These are phyloP conservation scores for Murraya koenigii DNA, from an alignment of 345 rosid genomes.

Conservation along the genomic window DNA sequence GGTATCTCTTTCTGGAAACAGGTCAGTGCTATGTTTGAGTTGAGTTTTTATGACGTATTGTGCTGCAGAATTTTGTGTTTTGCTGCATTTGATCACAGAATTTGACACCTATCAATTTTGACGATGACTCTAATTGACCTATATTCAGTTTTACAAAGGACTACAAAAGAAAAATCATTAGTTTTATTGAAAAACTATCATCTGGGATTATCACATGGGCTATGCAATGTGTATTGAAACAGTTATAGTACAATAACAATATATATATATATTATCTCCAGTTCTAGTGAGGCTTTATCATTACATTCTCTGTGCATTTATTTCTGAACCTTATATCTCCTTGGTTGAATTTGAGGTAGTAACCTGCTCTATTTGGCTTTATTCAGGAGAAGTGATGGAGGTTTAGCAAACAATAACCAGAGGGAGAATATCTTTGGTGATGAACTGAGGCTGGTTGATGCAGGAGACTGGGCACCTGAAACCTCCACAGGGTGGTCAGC, in stretches of 20 bases:
- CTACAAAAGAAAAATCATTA: not conserved
- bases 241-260: not conserved
- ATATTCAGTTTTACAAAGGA: not conserved
- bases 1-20: constrained; percentile 56
- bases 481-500: constrained; percentile 19
- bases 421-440: constrained; percentile 29
- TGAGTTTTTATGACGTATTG: not conserved
- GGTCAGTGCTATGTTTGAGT: constrained; percentile 38
- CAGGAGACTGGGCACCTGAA: constrained; percentile 42
- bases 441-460: constrained; percentile 44
- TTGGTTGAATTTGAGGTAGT: constrained; percentile 1
- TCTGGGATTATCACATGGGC: not conserved
- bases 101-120: not conserved
- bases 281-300: not conserved
- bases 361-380: constrained; percentile 19
- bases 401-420: constrained; percentile 15
- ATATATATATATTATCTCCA: not conserved
- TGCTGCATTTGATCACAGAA: not conserved
- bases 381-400: constrained; percentile 39
- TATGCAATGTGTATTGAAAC: not conserved
- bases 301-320: not conserved
- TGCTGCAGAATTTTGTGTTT: too few species aligned
- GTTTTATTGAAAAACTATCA: not conserved
- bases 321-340: not conserved
- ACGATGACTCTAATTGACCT: not conserved